Base-by-base conservation (phyloP, 2,329 filamentous ascomycete genomes). In the Claviceps monticola region DNA sequence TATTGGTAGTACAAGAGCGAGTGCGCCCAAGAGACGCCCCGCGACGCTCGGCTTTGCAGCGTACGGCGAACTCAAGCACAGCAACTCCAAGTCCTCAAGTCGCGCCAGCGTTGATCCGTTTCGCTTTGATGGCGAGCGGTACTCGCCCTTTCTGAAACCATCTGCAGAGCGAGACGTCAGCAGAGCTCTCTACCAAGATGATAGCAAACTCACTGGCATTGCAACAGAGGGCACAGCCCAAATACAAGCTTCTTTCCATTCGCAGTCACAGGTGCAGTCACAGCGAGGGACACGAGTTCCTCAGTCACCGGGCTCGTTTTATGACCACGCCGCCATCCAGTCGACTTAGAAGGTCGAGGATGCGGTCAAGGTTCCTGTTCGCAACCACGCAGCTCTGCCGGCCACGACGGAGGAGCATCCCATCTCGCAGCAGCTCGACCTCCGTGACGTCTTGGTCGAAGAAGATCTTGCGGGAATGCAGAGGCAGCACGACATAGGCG, bases 101-200 rank as follows among this genome's bases (percentile, higher is more conserved):
- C 65, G 65, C 23, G 60, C 61, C 3, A 66, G 64, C 26, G 66
- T 63, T 0, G 71, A 75, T 42, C 72, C 69, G 0, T 76, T 76
- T 60, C 64, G 65, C 47, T 76, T 74, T 54, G 73, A 75, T 56
- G 63, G 60, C 37, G 63, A 64, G 8, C 55, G 61, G 1, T 72
- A 72, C 54, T 64, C 62, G 14, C 53, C 62, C 9, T 70, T 70
- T 41, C 56, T 73, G 8, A 61, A 65, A 7, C 60, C 66, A 4
- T 61, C 64, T 1, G 66, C 64, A 52, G 72, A 75, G 54, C 63
- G 67, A 51, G 70, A 75, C 11, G 64, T 74, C 14, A 74, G 70
- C 51, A 64, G 58, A 23, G 67, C 64, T 7, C 64, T 74, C 19
- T 65, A 63, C 29, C 61, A 59, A 19, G 54, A 64, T 21, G 60